phyloP scores from a whole-genome alignment of 306 rosid species.

The Astragalus membranaceus region DNA sequence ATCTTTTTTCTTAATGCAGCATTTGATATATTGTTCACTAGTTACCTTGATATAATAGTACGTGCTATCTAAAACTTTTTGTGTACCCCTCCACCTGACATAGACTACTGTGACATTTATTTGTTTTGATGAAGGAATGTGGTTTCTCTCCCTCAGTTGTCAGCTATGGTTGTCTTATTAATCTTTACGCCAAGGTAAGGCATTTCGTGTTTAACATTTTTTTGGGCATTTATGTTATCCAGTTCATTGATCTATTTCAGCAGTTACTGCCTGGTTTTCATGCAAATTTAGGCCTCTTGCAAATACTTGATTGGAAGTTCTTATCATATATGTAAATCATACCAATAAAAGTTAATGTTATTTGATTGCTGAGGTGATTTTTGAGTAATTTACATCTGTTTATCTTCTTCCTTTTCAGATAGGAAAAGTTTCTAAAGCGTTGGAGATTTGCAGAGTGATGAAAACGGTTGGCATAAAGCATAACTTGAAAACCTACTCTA shows the following conservation, averaged over 20 bases:
- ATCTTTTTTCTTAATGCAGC: not conserved
- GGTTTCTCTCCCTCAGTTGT: constrained; percentile 87
- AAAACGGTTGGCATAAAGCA: constrained; percentile 67
- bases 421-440: constrained; percentile 85
- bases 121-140: constrained; percentile 59
- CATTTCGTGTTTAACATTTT: not conserved
- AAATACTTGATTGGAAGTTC: constrained; percentile 4
- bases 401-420: constrained; percentile 47
- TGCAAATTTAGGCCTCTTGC: not conserved
- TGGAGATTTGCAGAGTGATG: constrained; percentile 76
- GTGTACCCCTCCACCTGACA: not conserved
- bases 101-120: constrained; percentile 8
- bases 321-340: not conserved
- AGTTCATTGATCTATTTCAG: not conserved
- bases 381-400: not conserved
- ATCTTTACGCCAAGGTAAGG: constrained; percentile 78
- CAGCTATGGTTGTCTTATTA: constrained; percentile 90
- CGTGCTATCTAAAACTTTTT: not conserved
- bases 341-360: not conserved
- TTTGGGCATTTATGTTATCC: not conserved
- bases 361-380: not conserved
- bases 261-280: not conserved
- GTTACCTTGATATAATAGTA: constrained; percentile 8
- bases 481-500: constrained; percentile 93
- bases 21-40: not conserved